These are phyloP conservation scores for Curvularia verruculosa DNA, from an alignment of 2,329 filamentous ascomycete species.

Conservation along the genomic window DNA sequence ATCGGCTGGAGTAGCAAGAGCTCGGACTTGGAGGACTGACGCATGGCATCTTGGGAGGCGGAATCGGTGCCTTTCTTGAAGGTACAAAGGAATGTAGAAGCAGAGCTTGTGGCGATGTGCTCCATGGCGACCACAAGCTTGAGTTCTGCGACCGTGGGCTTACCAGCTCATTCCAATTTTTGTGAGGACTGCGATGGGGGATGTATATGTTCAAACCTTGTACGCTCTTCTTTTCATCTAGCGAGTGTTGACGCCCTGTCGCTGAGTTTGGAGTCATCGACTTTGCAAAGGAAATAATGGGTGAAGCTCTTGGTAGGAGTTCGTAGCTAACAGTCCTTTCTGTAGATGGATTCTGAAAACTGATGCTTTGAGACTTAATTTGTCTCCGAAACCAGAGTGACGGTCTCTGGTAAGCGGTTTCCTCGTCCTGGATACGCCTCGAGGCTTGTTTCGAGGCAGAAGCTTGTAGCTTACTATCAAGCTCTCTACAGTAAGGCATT, in stretches of 20 bases:
- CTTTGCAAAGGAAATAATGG: conserved; percentile 25
- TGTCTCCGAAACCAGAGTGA: conserved; percentile 23
- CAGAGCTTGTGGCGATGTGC: conserved; percentile 31
- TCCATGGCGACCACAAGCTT: conserved; percentile 33
- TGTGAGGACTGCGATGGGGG: conserved; percentile 17
- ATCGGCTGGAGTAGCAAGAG: conserved; percentile 14
- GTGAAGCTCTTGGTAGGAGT: conserved; percentile 29
- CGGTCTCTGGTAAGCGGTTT: conserved; percentile 9
- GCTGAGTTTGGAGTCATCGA: conserved; percentile 30
- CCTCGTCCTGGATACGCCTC: conserved; percentile 14
- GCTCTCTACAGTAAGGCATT: conserved; percentile 35
- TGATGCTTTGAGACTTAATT: conserved; percentile 14
- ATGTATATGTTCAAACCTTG: conserved; percentile 34
- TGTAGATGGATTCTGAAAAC: conserved; percentile 21
- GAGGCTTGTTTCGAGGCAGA: conserved; percentile 20
- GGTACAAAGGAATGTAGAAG: conserved; percentile 23
- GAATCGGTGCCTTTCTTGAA: conserved; percentile 20
- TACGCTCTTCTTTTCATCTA: conserved; percentile 25
- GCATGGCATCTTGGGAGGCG: conserved; percentile 22
- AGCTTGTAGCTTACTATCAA: conserved; percentile 26
- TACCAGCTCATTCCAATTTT: conserved; percentile 11
- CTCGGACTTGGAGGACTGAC: conserved; percentile 8
- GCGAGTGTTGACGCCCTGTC: conserved; percentile 19
- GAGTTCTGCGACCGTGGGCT: conserved; percentile 41
- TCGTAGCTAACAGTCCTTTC: conserved; percentile 16